Percentiles rank a stretch among this genome's conserved stretches.
Conservation (phyloP, 495 filamentous ascomycete species). For the Chaetomium tenue region DNA sequence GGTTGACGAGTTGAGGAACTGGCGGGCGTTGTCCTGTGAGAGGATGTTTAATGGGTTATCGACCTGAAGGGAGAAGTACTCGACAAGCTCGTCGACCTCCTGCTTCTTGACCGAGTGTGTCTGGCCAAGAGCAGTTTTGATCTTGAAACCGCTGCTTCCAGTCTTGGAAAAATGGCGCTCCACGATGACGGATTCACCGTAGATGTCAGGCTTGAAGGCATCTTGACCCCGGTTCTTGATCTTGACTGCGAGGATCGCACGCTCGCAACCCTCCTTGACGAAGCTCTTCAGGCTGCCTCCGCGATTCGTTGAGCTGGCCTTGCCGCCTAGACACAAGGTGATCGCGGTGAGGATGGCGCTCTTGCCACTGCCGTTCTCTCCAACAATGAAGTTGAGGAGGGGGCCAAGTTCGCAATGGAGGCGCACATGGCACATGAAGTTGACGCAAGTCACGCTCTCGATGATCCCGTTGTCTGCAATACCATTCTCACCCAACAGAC, state of each 20-base stretch:
- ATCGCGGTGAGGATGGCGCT: slow-evolving; percentile 94
- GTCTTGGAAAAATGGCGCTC: slow-evolving; percentile 81
- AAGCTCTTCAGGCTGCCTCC: slow-evolving; percentile 89
- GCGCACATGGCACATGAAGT: slow-evolving; percentile 91
- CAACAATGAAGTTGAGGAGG: slow-evolving; percentile 95
- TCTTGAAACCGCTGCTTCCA: slow-evolving; percentile 79
- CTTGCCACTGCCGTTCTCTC: slow-evolving; percentile 98
- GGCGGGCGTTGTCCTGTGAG: slow-evolving; percentile 90
- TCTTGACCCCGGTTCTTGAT: slow-evolving; percentile 86
- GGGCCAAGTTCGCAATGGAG: slow-evolving; percentile 82
- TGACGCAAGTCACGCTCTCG: slow-evolving; percentile 77
- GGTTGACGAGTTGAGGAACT: slow-evolving; percentile 84
- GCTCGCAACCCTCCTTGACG: slow-evolving; percentile 84
- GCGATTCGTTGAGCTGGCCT: slow-evolving; percentile 91
- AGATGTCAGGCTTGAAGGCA: slow-evolving; percentile 78
- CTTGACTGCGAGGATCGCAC: slow-evolving; percentile 58
- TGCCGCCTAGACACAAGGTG: slow-evolving; percentile 89
- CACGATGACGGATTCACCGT: slow-evolving; percentile 81
- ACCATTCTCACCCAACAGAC: slow-evolving; percentile 59
- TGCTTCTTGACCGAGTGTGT: slow-evolving; percentile 77
- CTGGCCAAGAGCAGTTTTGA: slow-evolving; percentile 71
- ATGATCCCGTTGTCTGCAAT: slow-evolving; percentile 83
- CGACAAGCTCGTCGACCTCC: slow-evolving; percentile 90
- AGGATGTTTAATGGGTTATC: slow-evolving; percentile 98
- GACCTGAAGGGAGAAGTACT: slow-evolving; percentile 89